These are phyloP conservation scores for Fusarium haematococcum DNA, from an alignment of 2,329 filamentous ascomycete genomes.

Conservation along the genomic window DNA sequence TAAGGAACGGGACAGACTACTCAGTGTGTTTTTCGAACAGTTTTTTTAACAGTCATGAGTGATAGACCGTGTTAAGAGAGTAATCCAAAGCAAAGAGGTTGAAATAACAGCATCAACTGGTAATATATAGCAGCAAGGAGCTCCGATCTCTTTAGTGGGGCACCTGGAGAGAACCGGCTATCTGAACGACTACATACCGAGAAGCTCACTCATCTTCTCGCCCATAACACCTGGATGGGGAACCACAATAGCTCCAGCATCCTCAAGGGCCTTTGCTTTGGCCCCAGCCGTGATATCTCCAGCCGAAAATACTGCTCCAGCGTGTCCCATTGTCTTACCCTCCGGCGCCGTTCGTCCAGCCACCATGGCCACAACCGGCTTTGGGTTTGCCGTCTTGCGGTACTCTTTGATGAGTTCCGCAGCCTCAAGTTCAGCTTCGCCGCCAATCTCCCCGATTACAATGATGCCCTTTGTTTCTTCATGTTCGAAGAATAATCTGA, in stretches of 20 bases:
- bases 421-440: constrained; percentile 75
- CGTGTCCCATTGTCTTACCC: constrained; percentile 78
- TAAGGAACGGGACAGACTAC: neutral
- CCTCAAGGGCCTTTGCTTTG: constrained; percentile 50
- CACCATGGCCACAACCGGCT: constrained; percentile 73
- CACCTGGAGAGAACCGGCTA: neutral
- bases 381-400: constrained; percentile 67
- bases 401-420: constrained; percentile 80
- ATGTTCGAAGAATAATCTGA: constrained; percentile 75
- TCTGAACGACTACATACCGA: constrained; percentile 27
- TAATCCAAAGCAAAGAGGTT: rapidly evolving
- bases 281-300: constrained; percentile 47
- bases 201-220: constrained; percentile 48
- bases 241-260: constrained; percentile 53
- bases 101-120: no score
- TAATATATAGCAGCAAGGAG: neutral
- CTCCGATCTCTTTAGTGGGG: neutral
- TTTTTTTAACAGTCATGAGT: neutral
- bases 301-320: constrained; percentile 67
- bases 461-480: constrained; percentile 78
- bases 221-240: constrained; percentile 55
- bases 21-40: neutral
- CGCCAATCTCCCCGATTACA: constrained; percentile 78
- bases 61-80: neutral
- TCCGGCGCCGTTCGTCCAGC: constrained; percentile 71